phyloP scores from a whole-genome alignment of 306 rosid genomes.

The Benincasa hispida region DNA sequence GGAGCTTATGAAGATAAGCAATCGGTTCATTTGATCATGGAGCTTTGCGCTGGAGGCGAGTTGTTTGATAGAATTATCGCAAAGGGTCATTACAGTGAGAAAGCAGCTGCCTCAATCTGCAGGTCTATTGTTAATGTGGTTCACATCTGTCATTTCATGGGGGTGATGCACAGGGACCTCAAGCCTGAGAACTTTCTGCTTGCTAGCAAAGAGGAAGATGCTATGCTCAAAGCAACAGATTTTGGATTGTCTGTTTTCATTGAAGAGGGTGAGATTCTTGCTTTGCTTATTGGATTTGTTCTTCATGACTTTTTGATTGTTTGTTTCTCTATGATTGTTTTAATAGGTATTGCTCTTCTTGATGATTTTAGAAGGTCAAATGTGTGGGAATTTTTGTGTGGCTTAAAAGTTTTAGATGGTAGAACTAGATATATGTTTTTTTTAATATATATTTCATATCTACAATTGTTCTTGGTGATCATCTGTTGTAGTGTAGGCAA shows the following conservation, averaged over 20 bases:
- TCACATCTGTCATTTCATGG: conserved; percentile 79
- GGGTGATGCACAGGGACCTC: conserved; percentile 87
- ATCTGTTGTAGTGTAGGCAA: not conserved
- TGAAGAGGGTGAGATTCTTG: conserved; percentile 51
- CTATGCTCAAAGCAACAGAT: conserved; percentile 74
- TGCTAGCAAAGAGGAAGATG: conserved; percentile 56
- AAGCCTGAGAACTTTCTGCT: conserved; percentile 92
- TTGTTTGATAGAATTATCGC: conserved; percentile 83
- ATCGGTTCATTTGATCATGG: conserved; percentile 77
- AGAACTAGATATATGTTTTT: not conserved
- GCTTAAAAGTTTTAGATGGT: not conserved
- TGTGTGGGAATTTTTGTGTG: not conserved
- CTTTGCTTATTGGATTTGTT: not conserved
- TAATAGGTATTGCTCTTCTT: not conserved
- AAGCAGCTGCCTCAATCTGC: conserved; percentile 74
- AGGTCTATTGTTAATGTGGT: conserved; percentile 78
- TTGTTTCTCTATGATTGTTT: not conserved
- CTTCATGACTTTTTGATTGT: not conserved
- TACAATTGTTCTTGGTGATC: not conserved
- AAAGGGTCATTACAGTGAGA: conserved; percentile 68
- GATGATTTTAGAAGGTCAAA: not conserved
- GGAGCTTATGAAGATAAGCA: conserved; percentile 74
- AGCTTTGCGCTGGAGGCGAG: conserved; percentile 88
- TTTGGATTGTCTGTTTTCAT: conserved; percentile 85
- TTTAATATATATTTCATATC: not conserved